Evolutionary conservation across 139 green algal species (phyloP).

Genomic region (Micractinium sp.): DNA sequence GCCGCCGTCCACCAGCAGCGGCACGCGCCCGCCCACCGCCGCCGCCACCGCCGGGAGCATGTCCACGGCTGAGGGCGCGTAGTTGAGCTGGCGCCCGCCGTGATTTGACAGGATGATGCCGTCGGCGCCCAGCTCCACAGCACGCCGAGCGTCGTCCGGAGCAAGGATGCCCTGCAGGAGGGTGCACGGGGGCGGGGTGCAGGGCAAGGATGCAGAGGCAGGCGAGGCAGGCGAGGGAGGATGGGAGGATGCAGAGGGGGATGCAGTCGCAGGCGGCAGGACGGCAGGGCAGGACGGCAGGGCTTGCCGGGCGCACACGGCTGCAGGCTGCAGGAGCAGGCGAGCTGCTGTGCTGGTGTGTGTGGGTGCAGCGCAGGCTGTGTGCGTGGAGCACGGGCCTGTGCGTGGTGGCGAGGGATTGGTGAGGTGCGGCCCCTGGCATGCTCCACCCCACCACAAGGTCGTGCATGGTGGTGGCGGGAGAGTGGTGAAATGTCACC

Average conservation of each 20-base stretch:
- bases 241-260: too few species aligned
- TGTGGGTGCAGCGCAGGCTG: background rate
- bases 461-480: too few species aligned
- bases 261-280: too few species aligned
- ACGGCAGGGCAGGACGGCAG: background rate
- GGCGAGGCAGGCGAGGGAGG: too few species aligned
- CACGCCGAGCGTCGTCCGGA: slow-evolving; percentile 75
- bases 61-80: slow-evolving; percentile 74
- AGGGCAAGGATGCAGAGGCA: background rate
- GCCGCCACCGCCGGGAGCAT: slow-evolving; percentile 73
- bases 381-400: too few species aligned
- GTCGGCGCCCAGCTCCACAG: slow-evolving; percentile 75
- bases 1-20: slow-evolving; percentile 90
- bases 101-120: slow-evolving; percentile 88
- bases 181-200: background rate
- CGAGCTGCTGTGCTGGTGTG: too few species aligned
- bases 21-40: slow-evolving; percentile 72
- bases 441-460: too few species aligned
- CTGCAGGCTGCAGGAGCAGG: too few species aligned
- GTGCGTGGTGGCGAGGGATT: too few species aligned
- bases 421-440: too few species aligned
- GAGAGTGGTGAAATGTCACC: too few species aligned
- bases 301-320: too few species aligned
- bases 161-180: slow-evolving; percentile 76
- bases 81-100: slow-evolving; percentile 92